These are phyloP conservation scores for Calonectria hongkongensis DNA, from an alignment of 2,329 filamentous ascomycete species.

Conservation along the genomic window DNA sequence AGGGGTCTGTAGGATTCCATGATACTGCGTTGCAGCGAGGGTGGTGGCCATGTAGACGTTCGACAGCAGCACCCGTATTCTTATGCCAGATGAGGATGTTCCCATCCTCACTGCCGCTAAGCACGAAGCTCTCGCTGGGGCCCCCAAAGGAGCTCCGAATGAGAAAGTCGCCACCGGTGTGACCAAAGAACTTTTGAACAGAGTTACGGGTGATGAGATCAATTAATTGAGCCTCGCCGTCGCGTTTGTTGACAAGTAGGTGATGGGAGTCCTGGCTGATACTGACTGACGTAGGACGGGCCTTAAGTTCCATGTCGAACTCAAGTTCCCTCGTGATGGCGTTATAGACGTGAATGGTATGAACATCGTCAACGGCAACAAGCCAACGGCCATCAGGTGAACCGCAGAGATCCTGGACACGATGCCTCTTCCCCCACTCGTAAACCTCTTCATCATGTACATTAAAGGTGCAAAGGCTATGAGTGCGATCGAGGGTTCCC, in stretches of 20 bases:
- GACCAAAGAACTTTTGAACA: conserved; percentile 85
- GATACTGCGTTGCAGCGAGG: conserved; percentile 89
- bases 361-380: conserved; percentile 83
- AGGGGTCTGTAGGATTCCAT: conserved; percentile 90
- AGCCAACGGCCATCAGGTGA: conserved; percentile 87
- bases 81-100: conserved; percentile 94
- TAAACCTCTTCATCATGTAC: conserved; percentile 76
- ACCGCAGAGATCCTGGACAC: conserved; percentile 90
- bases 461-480: conserved; percentile 83
- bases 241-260: conserved; percentile 87
- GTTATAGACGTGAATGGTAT: conserved; percentile 88
- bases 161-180: conserved; percentile 83
- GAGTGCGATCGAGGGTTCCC: conserved; percentile 81
- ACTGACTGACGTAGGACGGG: conserved; percentile 84
- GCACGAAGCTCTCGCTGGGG: conserved; percentile 91
- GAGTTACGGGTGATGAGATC: conserved; percentile 83
- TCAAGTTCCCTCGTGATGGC: conserved; percentile 83
- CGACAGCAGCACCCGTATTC: conserved; percentile 84
- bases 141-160: conserved; percentile 92
- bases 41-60: conserved; percentile 84
- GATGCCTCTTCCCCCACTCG: conserved; percentile 81
- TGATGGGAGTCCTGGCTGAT: conserved; percentile 88
- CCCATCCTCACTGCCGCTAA: conserved; percentile 90
- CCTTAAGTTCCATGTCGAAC: conserved; percentile 80
- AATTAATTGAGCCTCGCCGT: conserved; percentile 85